Percentiles rank a stretch among this genome's conserved stretches.
phyloP scores from a whole-genome alignment of 306 rosid species.

The Sechiopsis laciniata region DNA sequence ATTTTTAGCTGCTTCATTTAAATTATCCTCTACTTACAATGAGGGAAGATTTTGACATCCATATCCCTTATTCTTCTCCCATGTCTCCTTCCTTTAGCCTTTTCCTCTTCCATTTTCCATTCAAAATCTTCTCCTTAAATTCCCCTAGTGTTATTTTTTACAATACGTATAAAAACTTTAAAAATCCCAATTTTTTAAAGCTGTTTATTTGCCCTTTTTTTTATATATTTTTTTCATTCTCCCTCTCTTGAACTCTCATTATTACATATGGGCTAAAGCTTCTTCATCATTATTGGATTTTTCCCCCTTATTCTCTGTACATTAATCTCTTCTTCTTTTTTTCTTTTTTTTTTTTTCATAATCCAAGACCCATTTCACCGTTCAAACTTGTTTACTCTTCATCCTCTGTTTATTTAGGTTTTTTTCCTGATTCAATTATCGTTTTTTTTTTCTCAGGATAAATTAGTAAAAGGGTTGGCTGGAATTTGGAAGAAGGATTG shows the following conservation, averaged over 20 bases:
- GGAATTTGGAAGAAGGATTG: too few species aligned
- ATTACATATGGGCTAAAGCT: background rate
- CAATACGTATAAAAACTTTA: too few species aligned
- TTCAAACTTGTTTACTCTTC: slow-evolving; percentile 1
- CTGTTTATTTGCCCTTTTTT: slow-evolving; percentile 27
- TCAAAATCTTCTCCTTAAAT: background rate
- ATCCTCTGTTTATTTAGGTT: background rate
- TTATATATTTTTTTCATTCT: background rate
- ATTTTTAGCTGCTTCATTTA: slow-evolving; percentile 22
- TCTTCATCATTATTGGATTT: background rate
- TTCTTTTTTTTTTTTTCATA: background rate
- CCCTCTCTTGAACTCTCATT: slow-evolving; percentile 6
- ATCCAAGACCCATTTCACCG: background rate
- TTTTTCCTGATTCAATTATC: too few species aligned
- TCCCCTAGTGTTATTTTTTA: too few species aligned
- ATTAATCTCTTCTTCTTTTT: background rate
- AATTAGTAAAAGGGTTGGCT: too few species aligned
- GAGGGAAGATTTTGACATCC: slow-evolving; percentile 42
- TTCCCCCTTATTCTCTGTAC: background rate
- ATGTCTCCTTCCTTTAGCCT: slow-evolving; percentile 28
- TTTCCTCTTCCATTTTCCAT: slow-evolving; percentile 11
- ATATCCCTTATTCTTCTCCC: slow-evolving; percentile 28
- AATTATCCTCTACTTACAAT: too few species aligned
- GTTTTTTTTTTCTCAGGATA: too few species aligned
- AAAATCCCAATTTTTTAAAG: slow-evolving; percentile 15